Conservation (phyloP, 495 filamentous ascomycete genomes). For the Parachaetomium inaequale region DNA sequence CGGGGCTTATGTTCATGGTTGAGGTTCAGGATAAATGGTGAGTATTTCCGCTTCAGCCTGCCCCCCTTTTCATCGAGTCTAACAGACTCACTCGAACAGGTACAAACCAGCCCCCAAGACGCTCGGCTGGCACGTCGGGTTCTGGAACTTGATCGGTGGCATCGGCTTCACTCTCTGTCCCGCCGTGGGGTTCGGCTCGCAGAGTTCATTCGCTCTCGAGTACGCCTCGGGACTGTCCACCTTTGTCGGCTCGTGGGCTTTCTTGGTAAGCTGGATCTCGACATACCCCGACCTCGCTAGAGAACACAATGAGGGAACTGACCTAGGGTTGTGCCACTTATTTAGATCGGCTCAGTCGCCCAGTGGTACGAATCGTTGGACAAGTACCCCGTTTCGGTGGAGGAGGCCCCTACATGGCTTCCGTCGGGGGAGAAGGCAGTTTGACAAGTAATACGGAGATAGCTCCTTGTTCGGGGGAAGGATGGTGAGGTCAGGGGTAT, state of each 20-base stretch:
- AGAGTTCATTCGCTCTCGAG: conserved; percentile 43
- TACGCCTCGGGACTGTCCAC: conserved; percentile 56
- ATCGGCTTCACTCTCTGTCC: conserved; percentile 65
- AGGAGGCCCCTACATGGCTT: background rate
- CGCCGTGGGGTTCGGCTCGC: conserved; percentile 51
- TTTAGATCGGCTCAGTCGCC: conserved; percentile 1
- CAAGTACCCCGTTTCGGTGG: background rate
- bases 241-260: conserved; percentile 68
- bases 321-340: background rate
- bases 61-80: background rate
- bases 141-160: conserved; percentile 50
- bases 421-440: too few species aligned
- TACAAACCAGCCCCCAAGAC: conserved; percentile 54
- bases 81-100: background rate
- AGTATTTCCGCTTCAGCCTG: background rate
- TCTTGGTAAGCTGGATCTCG: conserved; percentile 39
- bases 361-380: conserved; percentile 8
- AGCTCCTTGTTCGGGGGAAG: too few species aligned
- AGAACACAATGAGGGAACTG: too few species aligned
- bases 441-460: too few species aligned
- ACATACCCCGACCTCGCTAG: background rate
- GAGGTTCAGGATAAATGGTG: conserved; percentile 65
- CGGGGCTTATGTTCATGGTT: conserved; percentile 59
- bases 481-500: too few species aligned
- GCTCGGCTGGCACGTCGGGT: conserved; percentile 51